Evolutionary conservation across 495 filamentous ascomycete genomes (phyloP).

Genomic region (Aspergillus heteromorphus): DNA sequence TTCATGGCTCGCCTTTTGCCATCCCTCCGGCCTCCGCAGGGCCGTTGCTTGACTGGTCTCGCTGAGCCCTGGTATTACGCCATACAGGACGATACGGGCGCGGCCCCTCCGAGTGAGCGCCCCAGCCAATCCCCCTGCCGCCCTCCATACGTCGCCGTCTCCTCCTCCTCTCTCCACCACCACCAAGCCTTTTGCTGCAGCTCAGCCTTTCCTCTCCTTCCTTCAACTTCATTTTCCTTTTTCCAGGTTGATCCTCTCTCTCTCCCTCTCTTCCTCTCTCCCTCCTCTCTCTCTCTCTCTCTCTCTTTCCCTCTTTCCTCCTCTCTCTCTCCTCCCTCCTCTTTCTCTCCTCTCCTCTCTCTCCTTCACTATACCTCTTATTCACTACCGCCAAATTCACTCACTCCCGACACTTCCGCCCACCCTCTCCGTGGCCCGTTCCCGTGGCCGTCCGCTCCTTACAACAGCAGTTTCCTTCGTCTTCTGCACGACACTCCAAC

Average conservation of each 20-base stretch:
- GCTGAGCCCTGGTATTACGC: conserved; percentile 15
- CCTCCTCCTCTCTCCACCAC: conserved; percentile 6
- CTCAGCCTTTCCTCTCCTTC: conserved; percentile 12
- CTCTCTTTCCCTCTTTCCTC: conserved; percentile 5
- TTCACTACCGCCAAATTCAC: conserved; percentile 10
- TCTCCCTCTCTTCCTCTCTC: conserved; percentile 4
- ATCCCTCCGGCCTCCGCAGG: not conserved
- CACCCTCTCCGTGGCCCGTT: conserved; percentile 26
- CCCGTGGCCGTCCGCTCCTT: conserved; percentile 48
- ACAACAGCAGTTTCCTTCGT: conserved; percentile 13
- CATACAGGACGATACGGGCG: conserved; percentile 9
- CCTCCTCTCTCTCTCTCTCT: conserved; percentile 1
- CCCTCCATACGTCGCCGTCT: conserved; percentile 11
- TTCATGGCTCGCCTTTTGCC: conserved; percentile 3
- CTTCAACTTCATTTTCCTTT: conserved; percentile 17
- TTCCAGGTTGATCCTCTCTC: conserved; percentile 9
- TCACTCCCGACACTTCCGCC: conserved; percentile 19
- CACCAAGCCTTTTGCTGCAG: conserved; percentile 11
- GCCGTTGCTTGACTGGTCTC: no score
- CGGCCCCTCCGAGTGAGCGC: conserved; percentile 9
- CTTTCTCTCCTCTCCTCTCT: conserved; percentile 21
- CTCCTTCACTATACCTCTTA: conserved; percentile 42
- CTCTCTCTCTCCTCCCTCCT: conserved; percentile 10
- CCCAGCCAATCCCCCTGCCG: conserved; percentile 16
- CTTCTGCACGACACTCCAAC: conserved; percentile 8